These are phyloP conservation scores for Myrmaecium sp. DNA, from an alignment of 2,329 filamentous ascomycete species.

Conservation along the genomic window DNA sequence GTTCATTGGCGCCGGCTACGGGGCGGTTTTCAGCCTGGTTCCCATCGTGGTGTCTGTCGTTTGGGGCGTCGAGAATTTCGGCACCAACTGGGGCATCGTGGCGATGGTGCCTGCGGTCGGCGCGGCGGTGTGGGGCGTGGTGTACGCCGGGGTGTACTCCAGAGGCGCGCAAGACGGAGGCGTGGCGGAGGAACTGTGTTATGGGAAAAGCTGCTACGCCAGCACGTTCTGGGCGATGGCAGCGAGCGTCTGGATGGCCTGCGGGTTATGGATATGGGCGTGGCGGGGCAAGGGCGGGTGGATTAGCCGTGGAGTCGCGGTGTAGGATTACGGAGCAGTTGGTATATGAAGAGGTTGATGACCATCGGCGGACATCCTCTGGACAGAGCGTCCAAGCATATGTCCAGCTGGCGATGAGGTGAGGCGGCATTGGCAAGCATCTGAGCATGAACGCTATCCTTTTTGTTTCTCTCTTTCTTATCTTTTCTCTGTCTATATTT, in stretches of 20 bases:
- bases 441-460: too few species aligned
- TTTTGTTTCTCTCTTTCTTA: too few species aligned
- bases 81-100: slow-evolving; percentile 93
- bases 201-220: slow-evolving; percentile 67
- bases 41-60: slow-evolving; percentile 93
- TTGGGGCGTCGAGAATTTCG: slow-evolving; percentile 97
- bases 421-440: too few species aligned
- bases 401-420: too few species aligned
- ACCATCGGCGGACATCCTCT: too few species aligned
- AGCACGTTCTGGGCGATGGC: slow-evolving; percentile 76
- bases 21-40: slow-evolving; percentile 73
- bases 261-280: slow-evolving; percentile 50
- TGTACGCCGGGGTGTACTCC: slow-evolving; percentile 66
- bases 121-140: slow-evolving; percentile 72
- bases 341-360: too few species aligned
- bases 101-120: slow-evolving; percentile 81
- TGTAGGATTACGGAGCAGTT: too few species aligned
- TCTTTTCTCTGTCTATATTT: too few species aligned
- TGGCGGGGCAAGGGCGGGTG: slow-evolving; percentile 69
- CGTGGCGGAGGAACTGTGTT: slow-evolving; percentile 46
- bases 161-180: neutral
- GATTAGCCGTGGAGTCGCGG: slow-evolving; percentile 57
- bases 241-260: slow-evolving; percentile 60
- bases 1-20: slow-evolving; percentile 79
- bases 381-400: too few species aligned